phyloP scores from a whole-genome alignment of 2,329 filamentous ascomycete genomes.

The Sarocladiaceae sp. region DNA sequence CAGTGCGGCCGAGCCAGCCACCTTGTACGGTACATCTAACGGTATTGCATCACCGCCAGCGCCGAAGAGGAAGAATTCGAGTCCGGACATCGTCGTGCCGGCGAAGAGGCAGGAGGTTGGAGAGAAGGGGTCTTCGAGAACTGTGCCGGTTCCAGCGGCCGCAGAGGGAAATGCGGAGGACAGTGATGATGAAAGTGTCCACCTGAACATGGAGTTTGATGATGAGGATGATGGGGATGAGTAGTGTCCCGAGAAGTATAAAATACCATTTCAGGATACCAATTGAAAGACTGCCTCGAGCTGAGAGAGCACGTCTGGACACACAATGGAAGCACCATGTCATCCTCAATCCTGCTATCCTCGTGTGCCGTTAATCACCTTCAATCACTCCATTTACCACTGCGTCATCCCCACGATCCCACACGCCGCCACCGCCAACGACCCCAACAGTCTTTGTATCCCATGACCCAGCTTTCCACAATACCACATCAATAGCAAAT shows the following conservation, averaged over 20 bases:
- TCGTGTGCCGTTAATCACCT: no score
- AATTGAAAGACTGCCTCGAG: neutral
- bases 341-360: no score
- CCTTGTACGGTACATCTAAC: constrained; percentile 12
- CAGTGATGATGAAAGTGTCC: constrained; percentile 49
- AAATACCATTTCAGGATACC: constrained; percentile 1
- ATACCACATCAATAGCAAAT: constrained; percentile 1
- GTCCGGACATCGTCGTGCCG: constrained; percentile 22
- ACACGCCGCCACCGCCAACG: neutral
- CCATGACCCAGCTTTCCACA: neutral
- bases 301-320: no score
- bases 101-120: constrained; percentile 37
- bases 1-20: constrained; percentile 13
- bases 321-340: no score
- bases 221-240: constrained; percentile 40
- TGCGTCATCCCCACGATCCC: neutral
- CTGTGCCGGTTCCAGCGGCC: constrained; percentile 7
- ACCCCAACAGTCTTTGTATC: neutral
- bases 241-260: constrained; percentile 17
- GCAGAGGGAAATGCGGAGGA: constrained; percentile 28
- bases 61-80: constrained; percentile 34
- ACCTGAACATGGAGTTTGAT: constrained; percentile 54
- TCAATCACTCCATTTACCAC: neutral
- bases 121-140: constrained; percentile 9
- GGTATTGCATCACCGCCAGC: constrained; percentile 18